Evolutionary conservation across 306 rosid genomes (phyloP).

Genomic region (Glycine latifolia): DNA sequence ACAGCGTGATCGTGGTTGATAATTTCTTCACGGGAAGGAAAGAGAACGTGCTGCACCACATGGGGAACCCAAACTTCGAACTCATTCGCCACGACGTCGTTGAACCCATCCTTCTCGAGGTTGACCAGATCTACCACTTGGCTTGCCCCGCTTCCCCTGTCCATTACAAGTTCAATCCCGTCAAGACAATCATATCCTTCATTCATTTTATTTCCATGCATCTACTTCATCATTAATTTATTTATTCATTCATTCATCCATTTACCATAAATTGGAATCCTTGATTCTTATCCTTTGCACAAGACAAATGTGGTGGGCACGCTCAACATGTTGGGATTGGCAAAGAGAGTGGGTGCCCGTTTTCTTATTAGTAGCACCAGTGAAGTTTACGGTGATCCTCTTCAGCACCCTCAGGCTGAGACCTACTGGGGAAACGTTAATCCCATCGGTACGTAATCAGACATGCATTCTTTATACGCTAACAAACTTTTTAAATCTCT

Average conservation of each 20-base stretch:
- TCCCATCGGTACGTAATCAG: conserved; percentile 65
- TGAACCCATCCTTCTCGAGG: conserved; percentile 81
- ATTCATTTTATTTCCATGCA: no score
- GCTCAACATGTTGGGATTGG: conserved; percentile 86
- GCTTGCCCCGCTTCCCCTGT: conserved; percentile 99
- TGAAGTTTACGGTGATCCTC: conserved; percentile 96
- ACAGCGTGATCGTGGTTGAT: conserved; percentile 84
- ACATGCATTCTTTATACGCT: no score
- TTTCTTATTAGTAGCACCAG: conserved; percentile 92
- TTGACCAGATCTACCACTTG: conserved; percentile 93
- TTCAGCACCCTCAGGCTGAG: conserved; percentile 92
- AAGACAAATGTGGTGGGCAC: conserved; percentile 98
- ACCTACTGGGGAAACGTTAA: conserved; percentile 97
- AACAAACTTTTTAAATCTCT: no score
- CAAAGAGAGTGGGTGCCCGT: conserved; percentile 86
- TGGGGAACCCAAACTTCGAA: conserved; percentile 84
- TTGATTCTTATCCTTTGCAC: no score
- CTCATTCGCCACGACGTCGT: conserved; percentile 95
- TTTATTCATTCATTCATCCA: no score
- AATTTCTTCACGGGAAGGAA: conserved; percentile 89
- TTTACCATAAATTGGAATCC: no score
- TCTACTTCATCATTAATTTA: no score
- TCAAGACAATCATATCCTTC: conserved; percentile 68
- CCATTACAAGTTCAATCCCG: conserved; percentile 96
- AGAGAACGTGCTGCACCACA: conserved; percentile 74